Percentiles rank a stretch among this genome's conserved stretches.
phyloP scores from a whole-genome alignment of 2,329 filamentous ascomycete species.

The Mycosphaerella sp. region DNA sequence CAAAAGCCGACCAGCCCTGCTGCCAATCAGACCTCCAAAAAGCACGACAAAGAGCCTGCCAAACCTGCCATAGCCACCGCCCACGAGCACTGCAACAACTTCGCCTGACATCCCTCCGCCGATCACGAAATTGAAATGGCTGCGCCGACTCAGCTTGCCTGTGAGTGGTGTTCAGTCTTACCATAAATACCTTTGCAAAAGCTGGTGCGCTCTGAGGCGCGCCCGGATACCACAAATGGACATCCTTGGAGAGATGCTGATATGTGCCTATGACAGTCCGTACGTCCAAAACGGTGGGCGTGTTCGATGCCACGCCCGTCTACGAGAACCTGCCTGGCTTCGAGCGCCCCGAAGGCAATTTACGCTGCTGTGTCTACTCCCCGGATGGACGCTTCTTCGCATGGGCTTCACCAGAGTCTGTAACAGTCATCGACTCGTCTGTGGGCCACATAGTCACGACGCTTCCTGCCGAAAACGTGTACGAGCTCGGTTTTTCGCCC shows the following conservation, averaged over 20 bases:
- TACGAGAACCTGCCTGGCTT: slow-evolving; percentile 84
- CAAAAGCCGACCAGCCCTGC: slow-evolving; percentile 24
- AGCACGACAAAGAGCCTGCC: slow-evolving; percentile 19
- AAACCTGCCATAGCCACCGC: slow-evolving; percentile 6
- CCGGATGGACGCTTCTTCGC: slow-evolving; percentile 94
- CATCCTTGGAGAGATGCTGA: slow-evolving; percentile 9
- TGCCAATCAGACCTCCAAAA: slow-evolving; percentile 11
- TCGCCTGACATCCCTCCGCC: neutral
- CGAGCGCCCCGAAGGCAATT: slow-evolving; percentile 76
- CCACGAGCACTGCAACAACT: neutral
- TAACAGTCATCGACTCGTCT: slow-evolving; percentile 77
- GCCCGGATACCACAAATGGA: neutral
- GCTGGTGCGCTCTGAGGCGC: too few relatives aligned
- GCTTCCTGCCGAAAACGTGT: slow-evolving; percentile 75
- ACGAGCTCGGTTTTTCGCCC: slow-evolving; percentile 91
- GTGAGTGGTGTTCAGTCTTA: neutral
- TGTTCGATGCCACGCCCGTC: slow-evolving; percentile 83
- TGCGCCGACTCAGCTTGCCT: slow-evolving; percentile 49
- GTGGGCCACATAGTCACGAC: slow-evolving; percentile 66
- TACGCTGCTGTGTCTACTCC: slow-evolving; percentile 92
- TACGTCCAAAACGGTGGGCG: slow-evolving; percentile 91
- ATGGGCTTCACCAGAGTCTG: slow-evolving; percentile 82
- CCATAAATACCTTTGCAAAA: too few relatives aligned
- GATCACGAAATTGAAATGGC: neutral
- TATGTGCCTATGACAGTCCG: slow-evolving; percentile 51